Base-by-base conservation (phyloP, 2,329 filamentous ascomycete genomes). In the Dactylella cylindrospora region DNA sequence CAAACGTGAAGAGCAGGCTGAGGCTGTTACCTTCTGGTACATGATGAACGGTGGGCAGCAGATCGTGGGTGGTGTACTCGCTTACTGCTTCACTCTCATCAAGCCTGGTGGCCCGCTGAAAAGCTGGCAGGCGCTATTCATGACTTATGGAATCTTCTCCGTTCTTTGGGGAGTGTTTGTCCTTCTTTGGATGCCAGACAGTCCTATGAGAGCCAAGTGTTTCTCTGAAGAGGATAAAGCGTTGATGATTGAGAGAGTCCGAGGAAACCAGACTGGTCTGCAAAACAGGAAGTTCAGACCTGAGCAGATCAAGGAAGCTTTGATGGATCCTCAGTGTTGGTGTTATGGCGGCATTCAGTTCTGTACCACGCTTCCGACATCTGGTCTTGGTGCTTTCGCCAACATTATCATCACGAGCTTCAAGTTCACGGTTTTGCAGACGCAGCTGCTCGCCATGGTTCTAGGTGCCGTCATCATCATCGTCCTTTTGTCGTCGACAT, bases 21-120 rank as follows among this genome's bases (percentile, higher is more conserved):
- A 78, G 0, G 79, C 81, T 3, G 83, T 87, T 2, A 84, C 83
- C 0, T 86, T 82, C 71, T 88, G 84, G 84, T 84, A 85, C 71
- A 86, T 86, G 81, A 88, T 87, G 83, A 88, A 88, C 69, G 84
- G 85, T 1, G 78, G 77, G 0, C 84, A 88, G 69, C 84, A 87
- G 68, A 84, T 88, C 44, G 82, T 87, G 5, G 84, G 84, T 25
- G 85, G 85, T 4, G 77, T 88, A 0, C 75, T 88, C 0, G 84
- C 84, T 0, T 81, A 81, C 67, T 77, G 66, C 20, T 67, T 67
- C 39, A 66, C 65, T 6, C 45, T 67, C 25, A 67, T 68, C 20
- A 52, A 59, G 3, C 54, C 66, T 17, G 67, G 43, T 40, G 71
- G 71, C 15, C 53, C 67, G 1, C 68, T 76, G 55, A 70, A 71